Base-by-base conservation (phyloP, 2,329 filamentous ascomycete species). In the Talaromyces pinophilus region DNA sequence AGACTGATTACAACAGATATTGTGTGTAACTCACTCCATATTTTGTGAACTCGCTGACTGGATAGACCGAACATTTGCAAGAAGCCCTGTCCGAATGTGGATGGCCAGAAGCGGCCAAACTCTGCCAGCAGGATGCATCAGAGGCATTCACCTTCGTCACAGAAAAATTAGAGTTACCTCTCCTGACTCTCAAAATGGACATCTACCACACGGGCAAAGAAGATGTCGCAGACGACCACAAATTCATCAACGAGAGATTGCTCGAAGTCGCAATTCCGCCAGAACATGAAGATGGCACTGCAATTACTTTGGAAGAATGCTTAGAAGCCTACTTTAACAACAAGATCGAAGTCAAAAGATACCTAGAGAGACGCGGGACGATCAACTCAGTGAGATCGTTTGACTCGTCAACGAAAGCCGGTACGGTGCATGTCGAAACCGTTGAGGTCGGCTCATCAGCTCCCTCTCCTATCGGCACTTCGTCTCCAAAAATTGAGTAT, bases 131-230 rank as follows among this genome's bases (percentile, higher is more conserved):
- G 79, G 95, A 99, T 77, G 92, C 92, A 0, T 97, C 95, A 0
- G 95, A 99, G 78, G 93, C 93, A 0, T 98, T 98, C 75, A 92
- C 90, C 0, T 97, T 97, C 76, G 93, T 99, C 69, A 97, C 94
- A 0, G 93, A 93, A 70, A 92, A 90, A 25, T 84, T 99, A 22
- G 90, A 96, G 72, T 80, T 98, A 17, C 95, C 95, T 6, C 83
- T 98, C 1, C 85, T 98, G 30, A 93, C 93, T 0, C 80, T 98
- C 44, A 96, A 97, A 75, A 94, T 97, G 82, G 93, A 98, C 75
- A 88, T 98, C 15, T 97, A 94, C 71, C 95, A 97, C 74, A 91
- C 92, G 28, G 95, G 94, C 15, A 92, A 92, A 73, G 90, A 92
- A 72, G 87, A 90, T 68, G 90, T 90, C 60, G 87, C 88, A 48